Evolutionary conservation across 371 early-diverging fungal species (phyloP).

Genomic region (Circinella minor): DNA sequence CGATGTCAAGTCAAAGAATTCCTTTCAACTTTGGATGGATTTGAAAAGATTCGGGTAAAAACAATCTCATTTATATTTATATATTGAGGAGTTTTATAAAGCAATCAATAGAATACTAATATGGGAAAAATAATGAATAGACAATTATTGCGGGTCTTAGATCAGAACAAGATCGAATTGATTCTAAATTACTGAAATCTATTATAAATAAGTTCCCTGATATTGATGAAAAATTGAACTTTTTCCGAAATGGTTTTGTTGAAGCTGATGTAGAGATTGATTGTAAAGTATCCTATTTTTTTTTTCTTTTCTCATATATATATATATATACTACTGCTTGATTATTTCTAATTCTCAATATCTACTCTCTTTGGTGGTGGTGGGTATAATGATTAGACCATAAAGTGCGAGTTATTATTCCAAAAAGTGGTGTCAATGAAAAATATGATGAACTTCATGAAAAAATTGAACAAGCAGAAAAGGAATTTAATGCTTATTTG

Average conservation of each 20-base stretch:
- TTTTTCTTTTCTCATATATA: conserved; percentile 5
- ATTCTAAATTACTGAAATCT: conserved; percentile 47
- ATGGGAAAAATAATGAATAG: neutral
- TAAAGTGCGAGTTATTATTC: conserved; percentile 64
- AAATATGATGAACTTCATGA: conserved; percentile 74
- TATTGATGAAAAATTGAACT: conserved; percentile 56
- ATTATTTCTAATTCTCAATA: no score
- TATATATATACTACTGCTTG: no score
- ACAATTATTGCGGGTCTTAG: conserved; percentile 6
- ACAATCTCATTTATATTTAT: no score
- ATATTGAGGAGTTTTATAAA: no score
- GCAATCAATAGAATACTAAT: no score
- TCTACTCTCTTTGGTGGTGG: no score
- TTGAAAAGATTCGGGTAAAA: conserved; percentile 60
- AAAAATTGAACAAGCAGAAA: conserved; percentile 60
- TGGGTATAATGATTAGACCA: conserved; percentile 28
- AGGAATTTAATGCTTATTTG: conserved; percentile 70
- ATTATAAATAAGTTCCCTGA: conserved; percentile 59
- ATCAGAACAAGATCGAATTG: conserved; percentile 28
- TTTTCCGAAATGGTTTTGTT: conserved; percentile 78
- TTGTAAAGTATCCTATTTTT: conserved; percentile 27
- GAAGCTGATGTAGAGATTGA: conserved; percentile 72
- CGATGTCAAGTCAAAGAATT: conserved; percentile 83
- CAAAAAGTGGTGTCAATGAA: conserved; percentile 75
- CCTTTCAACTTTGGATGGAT: conserved; percentile 64